Conservation (phyloP, 1,139 yeast species). For the Meyerozyma elateridarum region DNA sequence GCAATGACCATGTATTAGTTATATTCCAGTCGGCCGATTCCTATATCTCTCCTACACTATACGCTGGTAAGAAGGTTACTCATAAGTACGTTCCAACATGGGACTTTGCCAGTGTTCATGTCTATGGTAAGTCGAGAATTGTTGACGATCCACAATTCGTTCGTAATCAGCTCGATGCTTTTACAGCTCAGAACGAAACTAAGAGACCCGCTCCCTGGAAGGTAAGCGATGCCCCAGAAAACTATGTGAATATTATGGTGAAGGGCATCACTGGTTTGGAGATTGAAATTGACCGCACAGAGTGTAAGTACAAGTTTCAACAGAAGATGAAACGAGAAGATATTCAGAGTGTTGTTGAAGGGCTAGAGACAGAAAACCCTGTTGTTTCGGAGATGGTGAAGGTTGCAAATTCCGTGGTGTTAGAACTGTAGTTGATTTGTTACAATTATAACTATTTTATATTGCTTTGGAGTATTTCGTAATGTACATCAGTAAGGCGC, state of each 20-base stretch:
- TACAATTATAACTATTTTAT: no score
- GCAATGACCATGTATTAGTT: slow-evolving; percentile 41
- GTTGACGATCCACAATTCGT: slow-evolving; percentile 47
- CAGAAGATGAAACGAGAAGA: slow-evolving; percentile 46
- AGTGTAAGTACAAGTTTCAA: slow-evolving; percentile 59
- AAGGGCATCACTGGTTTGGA: slow-evolving; percentile 59
- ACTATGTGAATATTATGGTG: slow-evolving; percentile 38
- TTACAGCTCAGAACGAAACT: slow-evolving; percentile 48
- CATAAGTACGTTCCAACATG: slow-evolving; percentile 70
- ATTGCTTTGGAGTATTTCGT: no score
- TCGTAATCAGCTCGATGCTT: slow-evolving; percentile 37
- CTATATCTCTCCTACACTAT: slow-evolving; percentile 60
- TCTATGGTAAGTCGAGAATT: slow-evolving; percentile 49
- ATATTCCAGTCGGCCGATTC: slow-evolving; percentile 52
- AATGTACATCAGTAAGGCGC: slow-evolving; percentile 1
- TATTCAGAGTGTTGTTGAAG: slow-evolving; percentile 49
- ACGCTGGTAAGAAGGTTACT: slow-evolving; percentile 51
- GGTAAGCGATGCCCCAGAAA: slow-evolving; percentile 55
- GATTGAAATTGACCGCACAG: slow-evolving; percentile 45
- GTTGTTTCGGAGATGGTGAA: slow-evolving; percentile 3
- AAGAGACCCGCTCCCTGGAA: slow-evolving; percentile 46
- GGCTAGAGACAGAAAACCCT: slow-evolving; percentile 22
- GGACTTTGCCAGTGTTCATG: slow-evolving; percentile 63
- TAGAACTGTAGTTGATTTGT: no score
- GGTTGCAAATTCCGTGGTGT: background rate